Evolutionary conservation across 2,329 filamentous ascomycete genomes (phyloP).

Genomic region (Remersonia thermophila): DNA sequence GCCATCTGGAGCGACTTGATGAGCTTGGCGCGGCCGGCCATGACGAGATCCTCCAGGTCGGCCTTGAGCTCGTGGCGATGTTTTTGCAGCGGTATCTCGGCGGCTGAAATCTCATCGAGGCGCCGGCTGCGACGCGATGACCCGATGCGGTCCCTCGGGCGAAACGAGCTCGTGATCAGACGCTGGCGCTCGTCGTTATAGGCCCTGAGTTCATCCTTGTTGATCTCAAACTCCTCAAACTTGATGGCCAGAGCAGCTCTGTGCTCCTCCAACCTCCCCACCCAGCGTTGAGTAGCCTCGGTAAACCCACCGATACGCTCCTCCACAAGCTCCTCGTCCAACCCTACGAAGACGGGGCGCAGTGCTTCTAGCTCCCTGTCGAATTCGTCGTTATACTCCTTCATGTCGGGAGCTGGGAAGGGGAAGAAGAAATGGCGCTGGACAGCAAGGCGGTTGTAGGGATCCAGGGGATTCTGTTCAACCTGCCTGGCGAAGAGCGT

Average conservation of each 20-base stretch:
- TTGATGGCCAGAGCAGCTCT: background rate
- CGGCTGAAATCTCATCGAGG: too few species aligned
- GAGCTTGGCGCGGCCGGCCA: too few species aligned
- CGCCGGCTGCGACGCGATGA: too few species aligned
- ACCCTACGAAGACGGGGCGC: background rate
- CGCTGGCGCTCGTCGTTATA: constrained; percentile 1
- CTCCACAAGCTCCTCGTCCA: constrained; percentile 1
- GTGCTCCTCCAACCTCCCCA: background rate
- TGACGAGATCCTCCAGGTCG: too few species aligned
- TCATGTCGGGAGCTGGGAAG: constrained; percentile 7
- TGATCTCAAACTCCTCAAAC: too few species aligned
- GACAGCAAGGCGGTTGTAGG: background rate
- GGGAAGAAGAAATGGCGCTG: background rate
- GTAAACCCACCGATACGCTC: background rate
- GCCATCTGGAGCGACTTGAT: too few species aligned
- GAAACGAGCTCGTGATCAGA: background rate
- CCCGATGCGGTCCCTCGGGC: background rate
- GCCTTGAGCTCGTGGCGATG: too few species aligned
- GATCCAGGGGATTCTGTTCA: background rate
- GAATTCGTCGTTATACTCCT: constrained; percentile 3
- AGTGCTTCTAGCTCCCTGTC: constrained; percentile 2
- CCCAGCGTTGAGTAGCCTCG: background rate
- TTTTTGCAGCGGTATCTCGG: too few species aligned
- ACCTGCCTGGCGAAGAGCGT: constrained; percentile 3
- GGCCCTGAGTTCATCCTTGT: background rate